Percentiles rank a stretch among this genome's conserved stretches.
Conservation (phyloP, 1,284 basidiomycete genomes). For the Paramarasmius palmivorus region DNA sequence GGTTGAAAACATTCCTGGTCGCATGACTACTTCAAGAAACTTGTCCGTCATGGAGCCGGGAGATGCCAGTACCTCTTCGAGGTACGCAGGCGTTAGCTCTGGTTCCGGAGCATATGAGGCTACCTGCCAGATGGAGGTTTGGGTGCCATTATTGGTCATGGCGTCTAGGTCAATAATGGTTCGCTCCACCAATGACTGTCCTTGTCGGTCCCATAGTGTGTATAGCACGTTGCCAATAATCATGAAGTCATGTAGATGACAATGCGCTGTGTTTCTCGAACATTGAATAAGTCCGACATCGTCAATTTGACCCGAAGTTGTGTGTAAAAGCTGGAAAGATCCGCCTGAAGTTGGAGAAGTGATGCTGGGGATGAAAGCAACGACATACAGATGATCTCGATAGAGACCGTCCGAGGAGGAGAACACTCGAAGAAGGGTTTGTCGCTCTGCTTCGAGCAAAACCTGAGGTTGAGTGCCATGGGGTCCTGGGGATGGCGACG, state of each 20-base stretch:
- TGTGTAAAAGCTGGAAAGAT: conserved; percentile 64
- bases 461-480: conserved; percentile 39
- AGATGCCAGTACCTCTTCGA: conserved; percentile 78
- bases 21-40: conserved; percentile 81
- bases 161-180: conserved; percentile 44
- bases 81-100: conserved; percentile 82
- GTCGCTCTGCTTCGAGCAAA: conserved; percentile 56
- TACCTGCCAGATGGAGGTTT: conserved; percentile 47
- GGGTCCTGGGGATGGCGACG: conserved; percentile 31
- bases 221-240: conserved; percentile 54
- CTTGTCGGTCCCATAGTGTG: conserved; percentile 77
- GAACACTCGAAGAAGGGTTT: conserved; percentile 62
- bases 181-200: conserved; percentile 68
- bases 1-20: conserved; percentile 85
- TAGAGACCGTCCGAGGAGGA: conserved; percentile 33
- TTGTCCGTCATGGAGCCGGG: conserved; percentile 75
- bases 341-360: conserved; percentile 65
- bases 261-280: conserved; percentile 58
- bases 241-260: conserved; percentile 75
- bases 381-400: conserved; percentile 50
- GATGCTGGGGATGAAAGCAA: conserved; percentile 69
- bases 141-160: conserved; percentile 16
- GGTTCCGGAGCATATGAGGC: conserved; percentile 62
- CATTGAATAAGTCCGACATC: conserved; percentile 58
- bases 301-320: conserved; percentile 53